Evolutionary conservation across 2,329 filamentous ascomycete genomes (phyloP), one percentile per base, ranked within the genome.

Genomic region (Aspergillus amoenus): DNA sequence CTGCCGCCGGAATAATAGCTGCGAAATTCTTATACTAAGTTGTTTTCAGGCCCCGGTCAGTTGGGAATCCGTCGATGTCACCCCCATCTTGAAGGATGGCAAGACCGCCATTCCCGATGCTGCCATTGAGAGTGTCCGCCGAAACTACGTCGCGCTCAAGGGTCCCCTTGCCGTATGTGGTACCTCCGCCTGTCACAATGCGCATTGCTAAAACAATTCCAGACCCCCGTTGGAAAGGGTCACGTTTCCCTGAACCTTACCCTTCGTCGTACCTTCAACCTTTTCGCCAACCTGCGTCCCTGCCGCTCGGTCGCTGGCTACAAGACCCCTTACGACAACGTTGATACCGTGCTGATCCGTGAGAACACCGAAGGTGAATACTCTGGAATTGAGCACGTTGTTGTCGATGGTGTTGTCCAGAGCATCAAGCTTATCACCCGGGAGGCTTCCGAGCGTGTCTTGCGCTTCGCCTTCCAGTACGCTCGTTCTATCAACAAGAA

Each of bases 321-420:
- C 89, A 96, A 97, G 88, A 99, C 94, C 53, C 92, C 93, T 63
- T 97, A 97, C 83, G 93, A 97, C 77, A 86, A 90, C 70, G 94
- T 99, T 74, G 90, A 99, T 81, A 97, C 93, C 40, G 91, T 97
- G 72, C 84, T 99, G 74, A 97, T 99, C 81, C 91, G 94, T 79
- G 94, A 99, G 84, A 99, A 99, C 85, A 97, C 94, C 68, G 94
- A 97, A 86, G 94, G 94, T 78, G 94, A 97, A 84, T 99, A 99
- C 87, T 96, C 91, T 42, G 94, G 94, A 62, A 97, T 99, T 70
- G 94, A 99, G 85, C 94, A 99, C 81, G 87, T 97, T 58, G 94
- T 97, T 34, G 92, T 97, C 22, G 93, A 97, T 70, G 94, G 94
- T 68, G 94, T 99, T 50, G 94, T 99, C 27, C 94, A 99, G 85